These are phyloP conservation scores for Fagopyrum esculentum DNA, from an alignment of 148 eudicot species.

Conservation along the genomic window DNA sequence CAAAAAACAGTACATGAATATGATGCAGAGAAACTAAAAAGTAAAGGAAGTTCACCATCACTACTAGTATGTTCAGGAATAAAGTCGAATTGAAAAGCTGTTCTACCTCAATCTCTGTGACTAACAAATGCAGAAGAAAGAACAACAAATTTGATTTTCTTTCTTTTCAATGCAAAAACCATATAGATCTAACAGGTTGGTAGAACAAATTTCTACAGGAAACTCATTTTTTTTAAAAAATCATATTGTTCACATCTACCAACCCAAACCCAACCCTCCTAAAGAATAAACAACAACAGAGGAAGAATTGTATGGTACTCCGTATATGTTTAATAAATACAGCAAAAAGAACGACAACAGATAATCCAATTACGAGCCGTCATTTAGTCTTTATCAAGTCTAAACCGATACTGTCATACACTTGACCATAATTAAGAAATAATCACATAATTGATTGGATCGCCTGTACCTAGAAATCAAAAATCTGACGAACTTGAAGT, in stretches of 20 bases:
- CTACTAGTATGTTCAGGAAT: neutral
- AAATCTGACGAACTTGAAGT: neutral
- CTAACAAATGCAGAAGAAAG: neutral
- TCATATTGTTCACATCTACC: neutral
- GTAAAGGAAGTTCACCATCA: neutral
- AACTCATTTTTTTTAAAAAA: neutral
- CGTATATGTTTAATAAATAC: neutral
- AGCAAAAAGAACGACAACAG: neutral
- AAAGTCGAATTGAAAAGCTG: neutral
- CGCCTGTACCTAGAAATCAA: neutral
- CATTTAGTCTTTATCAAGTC: neutral
- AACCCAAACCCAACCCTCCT: neutral
- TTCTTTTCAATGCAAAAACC: neutral
- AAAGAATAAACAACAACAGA: neutral
- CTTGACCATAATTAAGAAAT: neutral
- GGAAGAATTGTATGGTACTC: neutral
- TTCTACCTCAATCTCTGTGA: too few relatives aligned
- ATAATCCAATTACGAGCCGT: neutral
- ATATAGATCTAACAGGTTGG: neutral
- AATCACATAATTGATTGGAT: neutral
- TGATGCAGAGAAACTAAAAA: neutral
- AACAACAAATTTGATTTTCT: neutral
- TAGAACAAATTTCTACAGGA: neutral
- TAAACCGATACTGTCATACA: neutral
- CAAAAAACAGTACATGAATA: conserved; percentile 3